Conservation (phyloP, 2,329 filamentous ascomycete genomes). For the Cladosporium colombiae region DNA sequence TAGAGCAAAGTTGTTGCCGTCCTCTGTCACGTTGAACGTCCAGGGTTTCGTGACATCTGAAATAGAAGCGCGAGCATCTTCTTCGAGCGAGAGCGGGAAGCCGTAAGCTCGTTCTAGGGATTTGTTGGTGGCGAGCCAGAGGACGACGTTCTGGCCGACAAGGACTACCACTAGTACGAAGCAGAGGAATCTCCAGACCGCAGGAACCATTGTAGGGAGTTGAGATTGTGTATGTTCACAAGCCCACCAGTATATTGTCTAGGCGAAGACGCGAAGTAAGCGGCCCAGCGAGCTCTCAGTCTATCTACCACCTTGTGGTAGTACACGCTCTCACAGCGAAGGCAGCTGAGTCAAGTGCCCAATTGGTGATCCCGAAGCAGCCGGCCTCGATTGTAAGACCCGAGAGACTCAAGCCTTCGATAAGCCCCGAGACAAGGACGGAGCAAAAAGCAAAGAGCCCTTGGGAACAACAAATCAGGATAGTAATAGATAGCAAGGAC, state of each 20-base stretch:
- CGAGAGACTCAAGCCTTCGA: background rate
- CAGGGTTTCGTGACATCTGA: background rate
- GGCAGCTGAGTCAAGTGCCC: background rate
- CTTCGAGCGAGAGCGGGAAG: background rate
- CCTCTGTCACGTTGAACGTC: conserved; percentile 20
- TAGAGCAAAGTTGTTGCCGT: conserved; percentile 27
- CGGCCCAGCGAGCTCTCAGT: background rate
- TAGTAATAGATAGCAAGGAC: background rate
- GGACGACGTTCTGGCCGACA: background rate
- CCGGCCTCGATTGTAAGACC: background rate
- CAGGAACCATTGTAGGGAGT: background rate
- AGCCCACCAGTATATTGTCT: background rate
- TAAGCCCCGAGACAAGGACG: background rate
- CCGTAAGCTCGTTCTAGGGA: background rate
- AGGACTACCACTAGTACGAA: conserved; percentile 7
- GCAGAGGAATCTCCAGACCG: conserved; percentile 1
- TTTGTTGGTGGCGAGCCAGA: conserved; percentile 1
- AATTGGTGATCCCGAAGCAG: background rate
- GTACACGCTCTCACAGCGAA: background rate
- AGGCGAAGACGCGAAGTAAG: background rate
- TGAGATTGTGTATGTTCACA: background rate
- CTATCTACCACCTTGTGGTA: background rate
- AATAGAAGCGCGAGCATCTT: background rate
- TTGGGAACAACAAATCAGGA: background rate
- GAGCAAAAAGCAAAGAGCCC: background rate